Percentiles rank a stretch among this genome's conserved stretches.
Evolutionary conservation across 2,329 filamentous ascomycete genomes (phyloP).

Genomic region (Tolypocladium guangdongense): DNA sequence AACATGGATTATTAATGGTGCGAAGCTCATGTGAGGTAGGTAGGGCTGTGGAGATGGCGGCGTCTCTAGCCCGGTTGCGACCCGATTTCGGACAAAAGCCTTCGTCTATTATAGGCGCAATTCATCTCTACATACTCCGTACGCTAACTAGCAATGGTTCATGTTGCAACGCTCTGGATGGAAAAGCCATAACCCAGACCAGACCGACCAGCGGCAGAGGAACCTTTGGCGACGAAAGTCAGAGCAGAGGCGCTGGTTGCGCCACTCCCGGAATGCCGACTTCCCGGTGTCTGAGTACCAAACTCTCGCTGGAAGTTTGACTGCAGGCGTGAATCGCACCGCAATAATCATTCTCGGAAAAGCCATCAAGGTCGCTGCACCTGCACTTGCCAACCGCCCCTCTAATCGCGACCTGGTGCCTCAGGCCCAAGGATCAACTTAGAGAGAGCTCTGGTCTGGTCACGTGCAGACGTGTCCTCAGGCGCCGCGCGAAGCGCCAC

Average conservation of each 20-base stretch:
- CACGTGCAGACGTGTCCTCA: not conserved
- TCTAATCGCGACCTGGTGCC: not conserved
- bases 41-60: not conserved
- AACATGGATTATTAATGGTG: slow-evolving; percentile 3
- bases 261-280: too few relatives aligned
- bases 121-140: not conserved
- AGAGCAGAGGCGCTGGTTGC: not conserved
- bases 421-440: not conserved
- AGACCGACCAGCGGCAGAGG: not conserved
- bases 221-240: not conserved
- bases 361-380: not conserved
- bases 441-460: not conserved
- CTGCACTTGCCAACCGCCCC: not conserved
- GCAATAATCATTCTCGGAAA: not conserved
- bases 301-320: not conserved
- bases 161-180: not conserved
- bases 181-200: not conserved
- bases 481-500: not conserved
- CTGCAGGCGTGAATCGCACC: not conserved
- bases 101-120: not conserved
- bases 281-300: too few relatives aligned
- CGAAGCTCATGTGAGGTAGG: too few relatives aligned
- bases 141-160: too few relatives aligned
- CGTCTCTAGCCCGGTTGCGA: not conserved
- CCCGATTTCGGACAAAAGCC: not conserved